Percentiles rank a stretch among this genome's conserved stretches.
Evolutionary conservation across 306 rosid genomes (phyloP).

Genomic region (Cicer judaicum): DNA sequence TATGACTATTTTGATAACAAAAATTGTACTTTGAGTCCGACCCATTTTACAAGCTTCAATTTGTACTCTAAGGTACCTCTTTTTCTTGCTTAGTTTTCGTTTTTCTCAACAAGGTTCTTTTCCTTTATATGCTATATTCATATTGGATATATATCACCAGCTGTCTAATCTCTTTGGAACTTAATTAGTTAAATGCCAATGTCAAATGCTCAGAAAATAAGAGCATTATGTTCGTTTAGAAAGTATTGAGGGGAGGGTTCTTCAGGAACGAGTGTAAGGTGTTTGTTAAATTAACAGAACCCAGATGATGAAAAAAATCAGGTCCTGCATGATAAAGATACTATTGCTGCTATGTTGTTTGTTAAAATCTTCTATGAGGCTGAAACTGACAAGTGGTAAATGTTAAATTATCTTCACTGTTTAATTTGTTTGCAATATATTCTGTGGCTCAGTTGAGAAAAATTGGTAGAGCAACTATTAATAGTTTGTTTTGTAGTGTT

Average conservation of each 20-base stretch:
- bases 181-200: not conserved
- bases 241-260: not conserved
- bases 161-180: not conserved
- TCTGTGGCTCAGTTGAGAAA: constrained; percentile 19
- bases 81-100: constrained; percentile 17
- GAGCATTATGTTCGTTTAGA: not conserved
- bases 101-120: not conserved
- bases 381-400: not conserved
- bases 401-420: constrained; percentile 9
- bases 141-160: not conserved
- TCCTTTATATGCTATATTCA: constrained; percentile 5
- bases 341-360: not conserved
- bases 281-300: constrained; percentile 32
- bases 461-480: constrained; percentile 6
- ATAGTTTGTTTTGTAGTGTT: not conserved
- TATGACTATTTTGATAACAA: not conserved
- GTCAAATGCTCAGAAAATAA: not conserved
- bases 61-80: constrained; percentile 30
- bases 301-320: not conserved
- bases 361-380: not conserved
- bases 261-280: constrained; percentile 28
- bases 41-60: constrained; percentile 19
- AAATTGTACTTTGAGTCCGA: constrained; percentile 1
- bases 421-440: constrained; percentile 21
- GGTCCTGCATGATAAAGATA: not conserved